Evolutionary conservation across 129 eudicot species (phyloP), one percentile per base, ranked within the genome.

Genomic region (Flaveria ramosissima): DNA sequence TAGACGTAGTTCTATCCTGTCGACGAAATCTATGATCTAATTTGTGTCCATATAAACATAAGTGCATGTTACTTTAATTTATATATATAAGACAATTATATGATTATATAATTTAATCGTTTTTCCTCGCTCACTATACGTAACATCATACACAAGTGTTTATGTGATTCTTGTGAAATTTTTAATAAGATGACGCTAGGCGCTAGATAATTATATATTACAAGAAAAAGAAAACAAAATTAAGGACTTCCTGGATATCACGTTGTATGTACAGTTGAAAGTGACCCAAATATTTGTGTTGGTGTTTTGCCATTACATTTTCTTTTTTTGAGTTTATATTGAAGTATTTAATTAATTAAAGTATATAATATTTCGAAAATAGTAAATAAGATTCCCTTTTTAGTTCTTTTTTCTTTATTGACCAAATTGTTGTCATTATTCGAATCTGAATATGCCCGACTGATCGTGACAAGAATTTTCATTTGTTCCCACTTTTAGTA

Each of bases 221-320:
- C 41, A 36, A n/a, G n/a, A 36, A 6, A 5, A 55, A 12, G 16
- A 60, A 23, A 24, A 60, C 66, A 60, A 60, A 23, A 60, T 10
- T 24, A 68, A 14, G 74, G 16, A 32, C 30, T 26, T 57, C 24
- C 20, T 43, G 68, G 36, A 7, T 15, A 4, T 61, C 79, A 26
- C 30, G 62, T 21, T 75, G 43, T 42, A 17, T 45, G 30, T 39
- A 36, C 70, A 70, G 14, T 36, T 45, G 69, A 69, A 53, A 57
- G 75, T 55, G 69, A 77, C 75, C 45, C 75, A 43, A 68, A 43
- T 45, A 56, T 65, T 65, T 70, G 70, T 55, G 70, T 61, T 56
- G 47, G 43, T 68, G 21, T 42, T 32, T 66, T 66, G 51, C 64
- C 63, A 47, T 64, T 10, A 9, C 41, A 36, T 36, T 36, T 36